Base-by-base conservation (phyloP, 2,329 filamentous ascomycete species). In the Alternaria sp. region DNA sequence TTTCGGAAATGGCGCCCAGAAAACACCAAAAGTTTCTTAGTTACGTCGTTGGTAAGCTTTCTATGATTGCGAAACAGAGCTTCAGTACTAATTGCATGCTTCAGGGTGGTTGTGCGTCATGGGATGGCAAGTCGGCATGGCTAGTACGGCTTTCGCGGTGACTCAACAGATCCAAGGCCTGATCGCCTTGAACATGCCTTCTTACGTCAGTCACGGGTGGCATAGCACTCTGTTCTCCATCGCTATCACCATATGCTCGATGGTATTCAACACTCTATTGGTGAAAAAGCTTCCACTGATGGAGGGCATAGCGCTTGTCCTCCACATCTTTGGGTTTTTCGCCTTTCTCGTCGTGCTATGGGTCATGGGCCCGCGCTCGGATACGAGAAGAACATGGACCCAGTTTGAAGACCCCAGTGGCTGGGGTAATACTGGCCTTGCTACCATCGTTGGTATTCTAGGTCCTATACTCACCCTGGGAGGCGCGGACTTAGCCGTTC, bases 271-370 rank as follows among this genome's bases (percentile, higher is more conserved):
- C 55, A 78, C 77, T 11, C 45, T 77, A 5, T 58, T 80, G 1
- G 74, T 75, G 17, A 77, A 75, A 49, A 58, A 62, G 23, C 76
- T 52, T 69, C 78, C 68, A 76, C 78, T 61, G n/a, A 52, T 69
- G 44, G 65, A 71, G 48, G 54, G 61, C 4, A 37, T 67, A 9
- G 73, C 80, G 13, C 66, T 83, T 4, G 70, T 80, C 9, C 52
- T 84, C 4, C 82, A 85, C 52, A 68, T 84, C n/a, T 64, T 80
- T n/a, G 82, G 82, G 1, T 81, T 84, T 62, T 80, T 84, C 59
- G 80, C 77, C 3, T 77, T 83, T 56, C 60, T 84, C 10, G 77
- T 83, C 1, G 58, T 63, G 2, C 54, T 71, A 3, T 66, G 62
- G 66, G 60, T 63, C 4, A 60, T 70, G 48, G 68, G 57, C 3